phyloP scores from a whole-genome alignment of 352 stramenopile genomes.

The Pythium dissotocum region DNA sequence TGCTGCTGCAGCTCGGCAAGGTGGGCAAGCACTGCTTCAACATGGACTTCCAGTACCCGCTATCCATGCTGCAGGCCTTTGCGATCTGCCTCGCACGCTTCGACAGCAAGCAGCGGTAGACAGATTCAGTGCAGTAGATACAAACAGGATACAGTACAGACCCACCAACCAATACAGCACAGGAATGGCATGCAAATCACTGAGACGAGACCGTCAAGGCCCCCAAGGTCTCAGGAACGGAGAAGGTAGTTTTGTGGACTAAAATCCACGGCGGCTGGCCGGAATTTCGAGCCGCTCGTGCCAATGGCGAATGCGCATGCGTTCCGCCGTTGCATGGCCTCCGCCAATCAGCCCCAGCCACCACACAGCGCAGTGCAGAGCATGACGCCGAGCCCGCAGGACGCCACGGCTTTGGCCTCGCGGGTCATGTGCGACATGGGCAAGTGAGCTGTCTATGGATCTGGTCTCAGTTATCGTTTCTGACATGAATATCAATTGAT shows the following conservation, averaged over 20 bases:
- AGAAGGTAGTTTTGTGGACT: neutral
- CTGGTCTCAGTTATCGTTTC: conserved; percentile 3
- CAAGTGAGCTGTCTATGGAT: neutral
- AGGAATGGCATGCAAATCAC: too few species aligned
- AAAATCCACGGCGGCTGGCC: neutral
- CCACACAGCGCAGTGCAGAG: neutral
- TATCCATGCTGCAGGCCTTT: conserved; percentile 92
- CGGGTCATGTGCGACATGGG: conserved; percentile 1
- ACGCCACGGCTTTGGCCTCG: neutral
- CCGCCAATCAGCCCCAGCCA: neutral
- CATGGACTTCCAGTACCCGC: conserved; percentile 93
- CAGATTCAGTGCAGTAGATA: conserved; percentile 8
- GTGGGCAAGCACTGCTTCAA: conserved; percentile 94
- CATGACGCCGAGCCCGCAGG: neutral
- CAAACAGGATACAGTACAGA: too few species aligned
- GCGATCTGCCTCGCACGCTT: conserved; percentile 92
- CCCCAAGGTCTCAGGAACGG: too few species aligned
- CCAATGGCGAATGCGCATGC: neutral
- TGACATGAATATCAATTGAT: neutral
- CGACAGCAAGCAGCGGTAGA: conserved; percentile 81
- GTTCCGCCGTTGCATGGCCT: neutral
- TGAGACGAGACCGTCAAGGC: neutral
- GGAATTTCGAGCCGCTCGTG: neutral
- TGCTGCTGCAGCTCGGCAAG: conserved; percentile 85
- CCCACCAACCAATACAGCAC: neutral